Evolutionary conservation across 176 grass and related monocot genomes (phyloP), one percentile per base, ranked within the genome.

Genomic region (Stipa capillata): DNA sequence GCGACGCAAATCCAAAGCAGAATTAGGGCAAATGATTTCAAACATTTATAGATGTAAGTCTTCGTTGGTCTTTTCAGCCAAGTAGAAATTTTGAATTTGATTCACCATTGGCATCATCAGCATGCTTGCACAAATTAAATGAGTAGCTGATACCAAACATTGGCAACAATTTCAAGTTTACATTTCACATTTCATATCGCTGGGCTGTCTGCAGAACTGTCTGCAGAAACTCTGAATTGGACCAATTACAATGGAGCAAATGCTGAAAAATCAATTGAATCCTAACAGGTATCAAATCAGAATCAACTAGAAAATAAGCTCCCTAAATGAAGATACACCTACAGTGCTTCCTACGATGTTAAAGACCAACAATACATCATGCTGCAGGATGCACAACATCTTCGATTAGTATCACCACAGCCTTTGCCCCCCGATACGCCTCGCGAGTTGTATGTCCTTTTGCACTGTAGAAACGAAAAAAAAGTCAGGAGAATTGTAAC

Each of bases 391-490:
- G 20, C 49, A 36, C 8, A 33, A 42, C 3, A 15, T 33, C 36
- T 56, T 55, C 10, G 17, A 33, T 32, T 11, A 43, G 24, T 25
- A 33, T 84, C 80, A 87, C 83, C 90, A 93, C 5, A 74, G 73
- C 50, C 49, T 88, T 80, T 21, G 37, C 7, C 92, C 96, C 32
- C 78, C 77, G 18, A 99, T 95, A 20, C 92, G 90, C 82, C 92
- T 91, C 8, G 90, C 97, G 11, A 99, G 88, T n/a, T 96, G 88
- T 7, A 99, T 88, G 84, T 99, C 97, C 84, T 82, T 93, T 79
- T 91, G 77, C 97, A 95, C 97, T 93, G 88, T 27, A 88, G 36
- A 60, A 76, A 20, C 17, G 40, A 60, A 61, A 40, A 40, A 60
- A 65, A 18, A 0, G n/a, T 42, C 11, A 82, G 18, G 28, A 32